These are phyloP conservation scores for Eucalyptus marginata DNA, from an alignment of 345 rosid genomes.

Conservation along the genomic window DNA sequence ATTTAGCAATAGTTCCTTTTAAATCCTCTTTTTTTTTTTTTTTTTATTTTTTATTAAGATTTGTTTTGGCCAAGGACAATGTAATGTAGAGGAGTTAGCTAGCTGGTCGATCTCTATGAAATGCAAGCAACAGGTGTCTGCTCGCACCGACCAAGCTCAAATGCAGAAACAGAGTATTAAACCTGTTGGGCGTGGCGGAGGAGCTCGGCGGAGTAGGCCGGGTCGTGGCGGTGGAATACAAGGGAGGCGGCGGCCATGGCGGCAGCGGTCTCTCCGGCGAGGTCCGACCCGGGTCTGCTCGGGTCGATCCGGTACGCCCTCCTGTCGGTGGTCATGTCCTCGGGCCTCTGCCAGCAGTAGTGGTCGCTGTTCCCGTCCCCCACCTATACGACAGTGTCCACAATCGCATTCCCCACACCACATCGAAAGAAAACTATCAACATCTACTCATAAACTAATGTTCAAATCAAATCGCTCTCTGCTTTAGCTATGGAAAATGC, in stretches of 20 bases:
- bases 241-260: slow-evolving; percentile 42
- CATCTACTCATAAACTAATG: not conserved
- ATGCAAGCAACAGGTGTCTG: not conserved
- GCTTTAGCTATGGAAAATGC: not conserved
- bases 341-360: slow-evolving; percentile 50
- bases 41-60: not conserved
- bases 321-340: slow-evolving; percentile 47
- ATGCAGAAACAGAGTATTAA: not conserved
- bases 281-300: slow-evolving; percentile 32
- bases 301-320: slow-evolving; percentile 14
- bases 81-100: not conserved
- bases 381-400: slow-evolving; percentile 3
- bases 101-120: not conserved
- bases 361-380: slow-evolving; percentile 43
- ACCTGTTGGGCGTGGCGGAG: slow-evolving; percentile 40
- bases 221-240: slow-evolving; percentile 18
- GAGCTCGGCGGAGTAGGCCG: slow-evolving; percentile 17
- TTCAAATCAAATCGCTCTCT: not conserved
- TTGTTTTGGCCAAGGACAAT: not conserved
- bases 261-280: slow-evolving; percentile 47
- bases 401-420: not conserved
- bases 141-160: not conserved
- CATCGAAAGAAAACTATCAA: not conserved
- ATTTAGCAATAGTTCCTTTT: not conserved
- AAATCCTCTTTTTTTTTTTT: not conserved